These are phyloP conservation scores for Phytopythium aichiense DNA, from an alignment of 352 stramenopile genomes.

Conservation along the genomic window DNA sequence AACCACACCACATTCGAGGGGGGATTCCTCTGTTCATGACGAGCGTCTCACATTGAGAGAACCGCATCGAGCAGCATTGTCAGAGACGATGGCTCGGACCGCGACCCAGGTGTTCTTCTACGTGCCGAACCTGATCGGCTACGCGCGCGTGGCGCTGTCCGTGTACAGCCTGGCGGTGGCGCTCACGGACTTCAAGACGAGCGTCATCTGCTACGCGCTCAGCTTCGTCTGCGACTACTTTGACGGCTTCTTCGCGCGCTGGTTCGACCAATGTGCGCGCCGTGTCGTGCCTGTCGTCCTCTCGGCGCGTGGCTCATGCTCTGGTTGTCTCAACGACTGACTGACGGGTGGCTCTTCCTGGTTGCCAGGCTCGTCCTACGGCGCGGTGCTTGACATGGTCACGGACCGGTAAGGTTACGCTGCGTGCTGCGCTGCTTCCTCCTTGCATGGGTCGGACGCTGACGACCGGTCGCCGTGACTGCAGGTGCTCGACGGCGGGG, in stretches of 20 bases:
- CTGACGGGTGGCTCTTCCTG: not conserved
- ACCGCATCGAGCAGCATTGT: too few species aligned
- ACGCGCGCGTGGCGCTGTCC: conserved; percentile 87
- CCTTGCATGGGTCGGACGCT: not conserved
- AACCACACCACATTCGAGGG: too few species aligned
- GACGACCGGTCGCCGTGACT: not conserved
- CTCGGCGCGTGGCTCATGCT: not conserved
- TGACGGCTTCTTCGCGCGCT: conserved; percentile 95
- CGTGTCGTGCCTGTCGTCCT: not conserved
- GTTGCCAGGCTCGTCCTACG: conserved; percentile 86
- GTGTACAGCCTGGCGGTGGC: conserved; percentile 84
- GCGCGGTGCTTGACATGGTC: conserved; percentile 97
- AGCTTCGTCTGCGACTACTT: conserved; percentile 98
- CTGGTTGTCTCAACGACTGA: not conserved
- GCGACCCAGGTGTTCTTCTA: conserved; percentile 92
- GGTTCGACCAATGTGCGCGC: conserved; percentile 92
- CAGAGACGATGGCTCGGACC: conserved; percentile 19
- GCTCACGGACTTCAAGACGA: conserved; percentile 64
- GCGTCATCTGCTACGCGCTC: conserved; percentile 89
- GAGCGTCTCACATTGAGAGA: too few species aligned
- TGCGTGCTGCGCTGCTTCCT: too few species aligned
- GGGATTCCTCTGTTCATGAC: too few species aligned
- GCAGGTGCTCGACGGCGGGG: conserved; percentile 91
- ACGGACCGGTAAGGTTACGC: conserved; percentile 80
- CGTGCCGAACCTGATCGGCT: conserved; percentile 96